Percentiles rank a stretch among this genome's conserved stretches.
phyloP scores from a whole-genome alignment of 148 eudicot genomes.

The Camellia granthamiana region DNA sequence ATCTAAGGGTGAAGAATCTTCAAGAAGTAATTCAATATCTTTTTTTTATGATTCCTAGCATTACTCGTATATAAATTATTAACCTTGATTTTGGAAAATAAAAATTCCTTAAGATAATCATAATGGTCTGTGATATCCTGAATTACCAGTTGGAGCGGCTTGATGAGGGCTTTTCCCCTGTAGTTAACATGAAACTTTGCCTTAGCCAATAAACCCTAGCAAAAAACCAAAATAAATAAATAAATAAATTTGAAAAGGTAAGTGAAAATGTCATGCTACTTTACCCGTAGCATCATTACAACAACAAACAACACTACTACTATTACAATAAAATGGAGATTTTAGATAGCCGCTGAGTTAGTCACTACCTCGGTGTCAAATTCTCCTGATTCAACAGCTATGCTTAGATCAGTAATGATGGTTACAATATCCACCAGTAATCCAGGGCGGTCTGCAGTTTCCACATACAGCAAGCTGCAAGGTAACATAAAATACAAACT shows the following conservation, averaged over 20 bases:
- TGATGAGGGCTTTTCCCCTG: conserved; percentile 60
- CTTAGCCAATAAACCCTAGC: conserved; percentile 84
- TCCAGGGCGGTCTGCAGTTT: conserved; percentile 87
- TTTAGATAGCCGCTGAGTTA: no score
- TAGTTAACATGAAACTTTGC: conserved; percentile 88
- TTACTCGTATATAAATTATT: no score
- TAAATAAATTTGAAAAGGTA: no score
- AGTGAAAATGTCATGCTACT: not conserved
- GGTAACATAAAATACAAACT: not conserved
- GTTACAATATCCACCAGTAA: conserved; percentile 86
- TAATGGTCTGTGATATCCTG: not conserved
- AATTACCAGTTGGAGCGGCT: conserved; percentile 79
- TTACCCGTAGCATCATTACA: not conserved
- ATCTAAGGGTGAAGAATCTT: no score
- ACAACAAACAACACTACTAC: not conserved
- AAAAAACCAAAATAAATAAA: not conserved
- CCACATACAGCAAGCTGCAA: conserved; percentile 79
- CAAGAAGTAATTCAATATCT: no score
- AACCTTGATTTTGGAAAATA: not conserved
- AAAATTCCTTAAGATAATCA: not conserved
- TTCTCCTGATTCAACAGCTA: conserved; percentile 82
- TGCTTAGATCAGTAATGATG: conserved; percentile 64
- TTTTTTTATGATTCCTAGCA: no score
- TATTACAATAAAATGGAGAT: no score
- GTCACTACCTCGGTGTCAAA: conserved; percentile 77